Evolutionary conservation across 169 alveolate species (phyloP).

Genomic region (Eimeria praecox): DNA sequence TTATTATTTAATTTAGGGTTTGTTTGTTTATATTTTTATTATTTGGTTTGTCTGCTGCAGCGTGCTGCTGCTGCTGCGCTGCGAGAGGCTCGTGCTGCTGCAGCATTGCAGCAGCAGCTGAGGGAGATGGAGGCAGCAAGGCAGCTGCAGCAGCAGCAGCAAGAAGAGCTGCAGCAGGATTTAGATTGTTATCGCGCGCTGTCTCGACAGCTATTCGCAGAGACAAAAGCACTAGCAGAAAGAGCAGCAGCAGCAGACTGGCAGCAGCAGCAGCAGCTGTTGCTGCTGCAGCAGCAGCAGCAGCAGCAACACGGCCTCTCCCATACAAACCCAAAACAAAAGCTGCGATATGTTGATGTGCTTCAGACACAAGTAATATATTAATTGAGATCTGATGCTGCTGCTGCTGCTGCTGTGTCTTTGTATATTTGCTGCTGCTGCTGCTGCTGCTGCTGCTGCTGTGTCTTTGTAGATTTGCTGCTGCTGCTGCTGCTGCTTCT

Average conservation of each 20-base stretch:
- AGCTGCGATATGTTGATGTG: constrained; percentile 19
- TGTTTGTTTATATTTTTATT: not conserved
- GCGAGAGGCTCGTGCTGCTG: constrained; percentile 57
- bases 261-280: constrained; percentile 67
- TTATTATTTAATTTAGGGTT: not conserved
- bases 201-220: constrained; percentile 54
- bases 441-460: too few species aligned
- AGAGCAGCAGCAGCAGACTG: constrained; percentile 34
- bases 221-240: constrained; percentile 2
- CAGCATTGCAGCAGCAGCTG: constrained; percentile 57
- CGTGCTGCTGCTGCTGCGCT: constrained; percentile 33
- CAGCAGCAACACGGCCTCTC: not conserved
- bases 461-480: too few species aligned
- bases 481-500: too few species aligned
- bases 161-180: constrained; percentile 58
- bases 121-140: constrained; percentile 27
- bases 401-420: not conserved
- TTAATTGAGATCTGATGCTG: not conserved
- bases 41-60: not conserved
- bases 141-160: constrained; percentile 76
- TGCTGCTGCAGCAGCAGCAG: constrained; percentile 40
- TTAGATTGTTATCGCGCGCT: constrained; percentile 44
- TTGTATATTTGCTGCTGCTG: too few species aligned
- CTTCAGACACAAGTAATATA: not conserved
- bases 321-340: constrained; percentile 27